Conservation (phyloP, 306 rosid species). For the Acacia confusa region DNA sequence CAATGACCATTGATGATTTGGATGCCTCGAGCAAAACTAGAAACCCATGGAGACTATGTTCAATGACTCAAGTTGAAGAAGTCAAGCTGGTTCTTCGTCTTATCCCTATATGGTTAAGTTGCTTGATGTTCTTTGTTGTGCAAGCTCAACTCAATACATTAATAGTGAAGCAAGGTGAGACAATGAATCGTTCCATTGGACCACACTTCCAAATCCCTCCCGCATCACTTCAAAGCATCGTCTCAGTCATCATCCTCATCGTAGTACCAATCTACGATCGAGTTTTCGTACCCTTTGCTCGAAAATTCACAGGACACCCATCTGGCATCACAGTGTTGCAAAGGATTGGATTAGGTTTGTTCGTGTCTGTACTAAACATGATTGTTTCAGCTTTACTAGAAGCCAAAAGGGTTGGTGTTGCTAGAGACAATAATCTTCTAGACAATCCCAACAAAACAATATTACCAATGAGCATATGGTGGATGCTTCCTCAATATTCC, state of each 20-base stretch:
- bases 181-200: conserved; percentile 55
- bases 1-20: conserved; percentile 51
- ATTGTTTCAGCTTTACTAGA: conserved; percentile 57
- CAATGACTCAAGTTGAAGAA: conserved; percentile 73
- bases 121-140: conserved; percentile 59
- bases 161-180: conserved; percentile 69
- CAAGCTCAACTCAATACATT: conserved; percentile 63
- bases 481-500: conserved; percentile 80
- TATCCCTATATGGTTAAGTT: conserved; percentile 72
- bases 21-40: conserved; percentile 49
- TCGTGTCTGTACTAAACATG: conserved; percentile 63
- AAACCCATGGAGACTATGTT: conserved; percentile 79
- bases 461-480: conserved; percentile 68
- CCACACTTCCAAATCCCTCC: conserved; percentile 58
- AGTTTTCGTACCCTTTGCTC: conserved; percentile 43
- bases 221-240: conserved; percentile 65
- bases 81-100: conserved; percentile 64
- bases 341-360: conserved; percentile 65
- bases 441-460: conserved; percentile 43
- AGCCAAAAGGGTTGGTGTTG: conserved; percentile 52
- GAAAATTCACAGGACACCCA: conserved; percentile 47
- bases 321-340: conserved; percentile 70
- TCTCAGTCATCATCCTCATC: conserved; percentile 48
- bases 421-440: conserved; percentile 39
- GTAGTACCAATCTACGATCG: conserved; percentile 57